Evolutionary conservation across 345 rosid genomes (phyloP).

Genomic region (Boechera retrofracta): DNA sequence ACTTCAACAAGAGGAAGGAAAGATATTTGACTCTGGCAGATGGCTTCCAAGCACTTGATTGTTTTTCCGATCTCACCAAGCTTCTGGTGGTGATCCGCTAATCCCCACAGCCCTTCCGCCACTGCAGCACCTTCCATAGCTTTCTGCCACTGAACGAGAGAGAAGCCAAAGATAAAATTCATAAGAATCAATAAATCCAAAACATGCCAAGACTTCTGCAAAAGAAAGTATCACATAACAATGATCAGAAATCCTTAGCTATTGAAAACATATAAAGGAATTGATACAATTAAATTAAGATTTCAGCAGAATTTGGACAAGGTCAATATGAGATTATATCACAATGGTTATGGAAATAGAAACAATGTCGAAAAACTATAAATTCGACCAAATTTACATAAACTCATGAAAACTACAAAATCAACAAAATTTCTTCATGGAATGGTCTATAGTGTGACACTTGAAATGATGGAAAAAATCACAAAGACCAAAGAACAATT

Average conservation of each 20-base stretch:
- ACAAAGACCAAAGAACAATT: neutral
- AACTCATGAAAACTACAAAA: too few species aligned
- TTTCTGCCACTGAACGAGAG: conserved; percentile 15
- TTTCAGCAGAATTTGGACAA: too few species aligned
- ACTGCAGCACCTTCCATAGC: conserved; percentile 63
- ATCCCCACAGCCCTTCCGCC: conserved; percentile 93
- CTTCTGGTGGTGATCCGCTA: conserved; percentile 83
- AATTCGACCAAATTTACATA: neutral
- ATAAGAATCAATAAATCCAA: neutral
- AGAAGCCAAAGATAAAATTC: conserved; percentile 16
- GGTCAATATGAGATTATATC: neutral
- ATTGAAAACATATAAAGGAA: neutral
- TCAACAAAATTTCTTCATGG: too few species aligned
- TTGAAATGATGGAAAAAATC: neutral
- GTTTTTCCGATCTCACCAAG: conserved; percentile 73
- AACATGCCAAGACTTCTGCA: neutral
- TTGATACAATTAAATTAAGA: too few species aligned
- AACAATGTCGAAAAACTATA: neutral
- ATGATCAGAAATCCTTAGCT: neutral
- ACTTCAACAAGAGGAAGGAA: conserved; percentile 86
- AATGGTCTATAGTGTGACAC: too few species aligned
- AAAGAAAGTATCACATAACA: neutral
- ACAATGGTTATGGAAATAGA: neutral
- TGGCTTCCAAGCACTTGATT: conserved; percentile 88
- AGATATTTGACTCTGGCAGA: conserved; percentile 73